Evolutionary conservation across 768 basidiomycete genomes (phyloP), one percentile per base, ranked within the genome.

Genomic region (Mycena filopes): DNA sequence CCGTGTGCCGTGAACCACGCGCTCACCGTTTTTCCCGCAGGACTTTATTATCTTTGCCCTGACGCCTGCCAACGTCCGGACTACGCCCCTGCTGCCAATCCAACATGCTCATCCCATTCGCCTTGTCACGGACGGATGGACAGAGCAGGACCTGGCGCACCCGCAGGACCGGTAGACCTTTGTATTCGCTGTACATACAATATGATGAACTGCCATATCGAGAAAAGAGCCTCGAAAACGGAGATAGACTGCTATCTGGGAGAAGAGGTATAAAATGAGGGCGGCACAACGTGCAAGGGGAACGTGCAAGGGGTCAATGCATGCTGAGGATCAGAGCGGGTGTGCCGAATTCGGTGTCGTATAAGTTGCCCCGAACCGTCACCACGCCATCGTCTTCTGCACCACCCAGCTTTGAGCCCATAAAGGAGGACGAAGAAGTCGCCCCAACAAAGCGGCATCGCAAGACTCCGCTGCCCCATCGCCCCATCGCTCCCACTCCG

Each of bases 41-140:
- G 89, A 89, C 67, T 89, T 80, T 58, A 79, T 89, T 29, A 79
- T 87, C 55, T 70, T 88, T 29, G 79, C 81, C 3, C 73, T 89
- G 55, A 76, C 60, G 74, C 84, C 85, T 55, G 76, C 81, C 58
- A 79, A 81, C 64, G 77, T 77, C 18, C 77, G 81, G 29, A 74
- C 75, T 16, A 84, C 82, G n/a, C 79, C 80, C 25, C 68, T 88
- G 31, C 41, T 80, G 26, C 78, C 76, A 8, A 60, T 80, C 54
- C 82, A 84, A 68, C 76, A 87, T 65, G 75, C 77, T 38, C 82
- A 84, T 68, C 81, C 84, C 3, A 84, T 89, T 68, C 83, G 80
- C 48, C 77, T 89, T 43, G 85, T 84, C 63, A 87, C 88, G 33
- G 86, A 89, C 64, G 71, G 83, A 23, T 87, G 84, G 79, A 72